Percentiles rank a stretch among this genome's conserved stretches.
Conservation (phyloP, 129 eudicot species). For the Flaveria linearis region DNA sequence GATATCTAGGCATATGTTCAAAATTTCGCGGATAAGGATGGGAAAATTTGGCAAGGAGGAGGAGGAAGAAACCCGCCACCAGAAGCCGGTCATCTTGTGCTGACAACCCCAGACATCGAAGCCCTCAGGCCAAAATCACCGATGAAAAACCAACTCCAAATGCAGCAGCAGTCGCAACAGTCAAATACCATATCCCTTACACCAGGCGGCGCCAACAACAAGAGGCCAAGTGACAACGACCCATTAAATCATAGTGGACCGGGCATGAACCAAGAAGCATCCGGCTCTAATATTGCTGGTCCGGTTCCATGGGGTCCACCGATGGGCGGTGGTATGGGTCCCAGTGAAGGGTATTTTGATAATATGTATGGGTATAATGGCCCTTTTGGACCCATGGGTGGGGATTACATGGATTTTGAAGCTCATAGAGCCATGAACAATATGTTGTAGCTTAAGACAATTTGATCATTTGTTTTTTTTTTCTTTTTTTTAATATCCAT, state of each 20-base stretch:
- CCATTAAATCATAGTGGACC: slow-evolving; percentile 55
- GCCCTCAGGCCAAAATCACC: slow-evolving; percentile 95
- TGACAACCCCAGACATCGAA: slow-evolving; percentile 82
- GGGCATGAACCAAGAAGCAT: slow-evolving; percentile 70
- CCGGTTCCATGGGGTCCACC: slow-evolving; percentile 80
- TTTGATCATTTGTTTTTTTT: slow-evolving; percentile 16
- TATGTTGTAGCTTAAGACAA: slow-evolving; percentile 46
- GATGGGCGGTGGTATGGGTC: slow-evolving; percentile 47
- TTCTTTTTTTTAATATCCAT: not conserved
- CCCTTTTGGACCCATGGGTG: slow-evolving; percentile 57
- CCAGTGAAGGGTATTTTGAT: slow-evolving; percentile 66
- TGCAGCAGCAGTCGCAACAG: slow-evolving; percentile 47
- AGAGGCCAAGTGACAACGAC: slow-evolving; percentile 58
- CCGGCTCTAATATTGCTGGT: slow-evolving; percentile 51
- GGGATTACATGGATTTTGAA: slow-evolving; percentile 69
- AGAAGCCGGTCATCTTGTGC: slow-evolving; percentile 83
- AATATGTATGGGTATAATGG: slow-evolving; percentile 69
- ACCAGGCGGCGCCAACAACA: slow-evolving; percentile 48
- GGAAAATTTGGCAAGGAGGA: slow-evolving; percentile 66
- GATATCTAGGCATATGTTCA: slow-evolving; percentile 57
- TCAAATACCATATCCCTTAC: slow-evolving; percentile 70
- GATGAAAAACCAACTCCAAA: slow-evolving; percentile 92
- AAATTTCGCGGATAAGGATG: slow-evolving; percentile 83
- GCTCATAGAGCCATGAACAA: slow-evolving; percentile 73
- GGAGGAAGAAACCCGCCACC: slow-evolving; percentile 95